Conservation (phyloP, 495 filamentous ascomycete species). For the Alectoria sarmentosa region DNA sequence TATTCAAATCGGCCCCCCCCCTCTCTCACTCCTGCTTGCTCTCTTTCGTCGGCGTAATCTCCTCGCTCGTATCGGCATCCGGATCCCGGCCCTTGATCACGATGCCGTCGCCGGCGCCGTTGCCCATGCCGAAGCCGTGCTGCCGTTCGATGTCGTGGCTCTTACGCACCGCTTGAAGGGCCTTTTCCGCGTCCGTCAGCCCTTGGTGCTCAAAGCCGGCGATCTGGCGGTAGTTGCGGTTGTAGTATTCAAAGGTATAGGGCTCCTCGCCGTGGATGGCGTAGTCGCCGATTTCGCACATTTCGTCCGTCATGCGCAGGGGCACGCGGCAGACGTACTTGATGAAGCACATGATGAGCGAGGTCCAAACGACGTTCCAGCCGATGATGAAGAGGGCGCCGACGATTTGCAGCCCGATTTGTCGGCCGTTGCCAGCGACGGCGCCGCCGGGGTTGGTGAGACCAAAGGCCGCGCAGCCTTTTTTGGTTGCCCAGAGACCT, state of each 20-base stretch:
- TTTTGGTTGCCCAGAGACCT: slow-evolving; percentile 42
- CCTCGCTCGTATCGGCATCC: background rate
- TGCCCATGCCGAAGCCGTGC: background rate
- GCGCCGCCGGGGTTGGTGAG: slow-evolving; percentile 45
- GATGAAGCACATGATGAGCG: slow-evolving; percentile 48
- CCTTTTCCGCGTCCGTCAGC: slow-evolving; percentile 14
- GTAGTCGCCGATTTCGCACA: slow-evolving; percentile 43
- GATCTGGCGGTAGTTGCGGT: slow-evolving; percentile 10
- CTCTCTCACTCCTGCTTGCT: slow-evolving; percentile 9
- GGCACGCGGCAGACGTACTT: slow-evolving; percentile 48
- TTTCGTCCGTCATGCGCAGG: slow-evolving; percentile 41
- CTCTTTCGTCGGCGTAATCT: background rate
- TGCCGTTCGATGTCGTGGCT: background rate
- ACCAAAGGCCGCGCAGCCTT: slow-evolving; percentile 45
- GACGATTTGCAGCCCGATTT: slow-evolving; percentile 48
- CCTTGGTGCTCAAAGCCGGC: slow-evolving; percentile 17
- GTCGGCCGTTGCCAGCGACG: slow-evolving; percentile 44
- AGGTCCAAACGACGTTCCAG: slow-evolving; percentile 49
- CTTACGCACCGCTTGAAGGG: slow-evolving; percentile 5
- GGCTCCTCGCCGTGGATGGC: slow-evolving; percentile 46
- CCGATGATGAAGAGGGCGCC: slow-evolving; percentile 50
- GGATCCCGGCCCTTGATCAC: slow-evolving; percentile 15
- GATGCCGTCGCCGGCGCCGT: background rate
- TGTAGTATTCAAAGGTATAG: slow-evolving; percentile 34
- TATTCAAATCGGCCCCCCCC: background rate